Evolutionary conservation across 2,329 filamentous ascomycete species (phyloP), one percentile per base, ranked within the genome.

Genomic region (Orbilia blumenaviensis): DNA sequence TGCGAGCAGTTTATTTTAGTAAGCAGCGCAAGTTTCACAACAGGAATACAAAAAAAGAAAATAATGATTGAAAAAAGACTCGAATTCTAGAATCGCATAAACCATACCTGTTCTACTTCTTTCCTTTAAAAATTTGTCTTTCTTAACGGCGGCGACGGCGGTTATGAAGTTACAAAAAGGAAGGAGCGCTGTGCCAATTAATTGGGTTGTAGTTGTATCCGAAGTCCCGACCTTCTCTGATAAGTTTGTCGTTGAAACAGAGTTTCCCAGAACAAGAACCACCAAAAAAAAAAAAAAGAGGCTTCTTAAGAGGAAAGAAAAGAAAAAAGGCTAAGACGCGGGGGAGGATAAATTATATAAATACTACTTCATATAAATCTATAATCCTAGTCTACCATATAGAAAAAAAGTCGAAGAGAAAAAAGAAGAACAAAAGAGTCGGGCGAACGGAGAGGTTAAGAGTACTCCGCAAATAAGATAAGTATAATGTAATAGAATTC

Each of bases 171-270:
- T 14, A n/a, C n/a, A 18, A 42, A 42, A 46, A 46, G 58, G 38
- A 32, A 62, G 54, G 54, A 25, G 23, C 32, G 54, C 32, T 60
- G 54, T 60, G 54, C 54, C 54, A 60, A n/a, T n/a, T n/a, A n/a
- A n/a, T n/a, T 60, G 36, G 25, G 36, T 16, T n/a, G 27, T 5
- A 54, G n/a, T n/a, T n/a, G n/a, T 18, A 54, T 10, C 48, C 42
- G n/a, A n/a, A n/a, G n/a, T n/a, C n/a, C n/a, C n/a, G 9, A 41
- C 16, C 23, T 29, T 48, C 25, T 50, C 25, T 12, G 42, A 36
- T 36, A 9, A n/a, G 54, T 25, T 60, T 60, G 54, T 41, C 54
- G 54, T 60, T 60, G 54, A 41, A 60, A 60, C 48, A 54, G n/a
- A 52, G 48, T 54, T 54, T 2, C 23, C 29, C 12, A 12, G n/a